A percentile compares a stretch with the other conserved stretches of the same genome.
Evolutionary conservation across 805 yeast species (phyloP).

Genomic region (Ogataea zsoltii): DNA sequence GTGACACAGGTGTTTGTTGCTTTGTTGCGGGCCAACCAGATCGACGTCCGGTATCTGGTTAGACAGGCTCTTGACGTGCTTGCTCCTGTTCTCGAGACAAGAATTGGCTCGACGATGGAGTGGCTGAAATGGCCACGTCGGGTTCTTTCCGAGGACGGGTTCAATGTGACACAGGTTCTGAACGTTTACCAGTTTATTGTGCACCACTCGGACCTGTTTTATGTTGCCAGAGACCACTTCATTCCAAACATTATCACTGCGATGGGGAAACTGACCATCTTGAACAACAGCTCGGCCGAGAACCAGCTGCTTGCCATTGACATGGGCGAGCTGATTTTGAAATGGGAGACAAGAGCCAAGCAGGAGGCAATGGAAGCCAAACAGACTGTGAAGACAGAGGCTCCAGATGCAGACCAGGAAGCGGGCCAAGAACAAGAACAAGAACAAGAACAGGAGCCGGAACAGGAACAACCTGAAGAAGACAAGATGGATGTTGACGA

Average conservation of each 20-base stretch:
- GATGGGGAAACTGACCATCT: conserved; percentile 83
- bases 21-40: conserved; percentile 76
- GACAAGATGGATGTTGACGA: conserved; percentile 6
- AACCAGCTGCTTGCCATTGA: conserved; percentile 87
- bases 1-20: conserved; percentile 94
- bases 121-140: conserved; percentile 97
- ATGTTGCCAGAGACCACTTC: conserved; percentile 83
- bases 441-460: neutral
- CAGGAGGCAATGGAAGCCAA: conserved; percentile 22
- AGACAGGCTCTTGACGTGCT: conserved; percentile 83
- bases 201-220: conserved; percentile 81
- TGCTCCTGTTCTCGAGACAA: conserved; percentile 80
- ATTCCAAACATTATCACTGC: conserved; percentile 87
- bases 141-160: conserved; percentile 86
- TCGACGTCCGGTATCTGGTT: conserved; percentile 80
- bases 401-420: neutral
- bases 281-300: conserved; percentile 75
- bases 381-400: neutral
- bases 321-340: conserved; percentile 77
- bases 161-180: conserved; percentile 79
- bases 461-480: conserved; percentile 12
- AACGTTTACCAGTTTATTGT: conserved; percentile 88
- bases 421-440: neutral
- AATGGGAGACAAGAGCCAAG: conserved; percentile 73
- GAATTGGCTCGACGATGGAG: conserved; percentile 59